Base-by-base conservation (phyloP, 2,329 filamentous ascomycete genomes). In the Alternaria postmessia region DNA sequence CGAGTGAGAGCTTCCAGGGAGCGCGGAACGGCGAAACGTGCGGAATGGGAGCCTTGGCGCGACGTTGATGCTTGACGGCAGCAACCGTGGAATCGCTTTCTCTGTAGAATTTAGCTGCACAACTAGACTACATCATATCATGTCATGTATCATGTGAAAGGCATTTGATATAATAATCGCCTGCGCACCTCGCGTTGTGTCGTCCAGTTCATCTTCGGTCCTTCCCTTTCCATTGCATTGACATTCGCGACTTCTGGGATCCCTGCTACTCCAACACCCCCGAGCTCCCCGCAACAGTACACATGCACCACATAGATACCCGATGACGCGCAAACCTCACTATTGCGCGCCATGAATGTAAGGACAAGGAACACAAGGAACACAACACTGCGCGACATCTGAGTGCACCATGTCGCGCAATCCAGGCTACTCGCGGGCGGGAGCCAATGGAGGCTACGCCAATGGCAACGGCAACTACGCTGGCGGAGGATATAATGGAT, bases 381-480 rank as follows among this genome's bases (percentile, higher is more conserved):
- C 20, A 57, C 32, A 41, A 59, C 20, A n/a, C 61, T 38, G 49
- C 51, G 43, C 60, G 56, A 61, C 55, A 32, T 32, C 52, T 65
- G 57, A 53, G 20, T 20, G 44, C 52, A 65, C 63, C 69, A 79
- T 79, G 78, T 79, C 77, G 59, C 77, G 75, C 63, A 69, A 69
- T 51, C 75, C 74, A 46, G 74, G 69, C 62, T 73, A 71, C 64
- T 58, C 68, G 61, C 74, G 73, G 62, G 61, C 70, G 54, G 72
- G 73, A 47, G 57, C 71, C 46, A 77, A 79, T 57, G 76, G 76
- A 28, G 67, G 68, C 49, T 79, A 80, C 65, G 69, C 77, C 34
- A 82, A 82, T 36, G 64, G 57, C 41, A 82, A 82, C 38, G 64
- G 57, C 43, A 51, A 30, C 53, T 60, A 70, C 64, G 62, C 57